Evolutionary conservation across 1,284 basidiomycete genomes (phyloP), one percentile per base, ranked within the genome.

Genomic region (Melampsora larici-populina): DNA sequence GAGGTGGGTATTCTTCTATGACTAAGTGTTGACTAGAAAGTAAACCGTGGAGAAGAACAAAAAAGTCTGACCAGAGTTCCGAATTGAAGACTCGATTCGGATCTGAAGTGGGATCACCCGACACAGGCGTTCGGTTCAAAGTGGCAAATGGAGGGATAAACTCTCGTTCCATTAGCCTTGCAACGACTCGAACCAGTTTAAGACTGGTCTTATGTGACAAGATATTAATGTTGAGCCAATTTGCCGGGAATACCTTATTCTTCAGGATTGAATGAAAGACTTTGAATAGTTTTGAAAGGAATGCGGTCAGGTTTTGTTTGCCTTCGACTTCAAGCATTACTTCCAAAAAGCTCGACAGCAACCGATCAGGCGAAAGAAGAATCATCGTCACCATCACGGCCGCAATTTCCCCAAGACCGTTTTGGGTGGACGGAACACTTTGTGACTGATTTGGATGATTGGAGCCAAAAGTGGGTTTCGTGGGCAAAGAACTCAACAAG

Each of bases 221-320:
- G 72, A 97, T 90, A 80, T 92, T 93, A 81, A 96, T 89, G 79
- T 96, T 97, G 79, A 98, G 87, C 96, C 96, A 98, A 64, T 90
- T 90, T 79, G 87, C 88, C 0, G 95, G 94, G 87, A 93, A 97
- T 0, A 94, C 92, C 64, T 95, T 91, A 81, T 93, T 92, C 79
- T 90, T 88, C 79, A 98, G 85, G 73, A 97, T 91, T 8, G 93
- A 95, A 1, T 87, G 87, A 2, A 90, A 89, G 31, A 94, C 91
- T 74, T 88, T 89, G 87, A 97, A 97, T 79, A 94, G 89, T 78
- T 90, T 88, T 13, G 87, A 87, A 24, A 98, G 86, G 21, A 94
- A 87, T 5, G 85, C 83, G 11, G 91, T 87, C 73, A 93, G 90
- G 73, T 91, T 88, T n/a, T 91, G 90, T 36, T 87, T 87, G 0